These are phyloP conservation scores for Capsicum baccatum DNA, from an alignment of 257 asterid genomes.

Conservation along the genomic window DNA sequence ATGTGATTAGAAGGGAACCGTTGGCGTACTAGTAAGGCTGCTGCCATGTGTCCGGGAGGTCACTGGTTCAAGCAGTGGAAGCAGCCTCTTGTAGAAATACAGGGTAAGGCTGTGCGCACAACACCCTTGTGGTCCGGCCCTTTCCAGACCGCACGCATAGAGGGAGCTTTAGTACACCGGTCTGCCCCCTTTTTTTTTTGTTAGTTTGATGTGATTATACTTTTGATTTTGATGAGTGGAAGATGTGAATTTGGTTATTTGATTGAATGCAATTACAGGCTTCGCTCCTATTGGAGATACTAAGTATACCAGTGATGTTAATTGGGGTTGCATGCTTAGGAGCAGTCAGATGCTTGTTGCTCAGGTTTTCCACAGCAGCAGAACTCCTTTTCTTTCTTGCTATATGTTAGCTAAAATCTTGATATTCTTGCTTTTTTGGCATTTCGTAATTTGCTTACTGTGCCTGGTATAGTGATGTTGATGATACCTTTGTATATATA, in stretches of 20 bases:
- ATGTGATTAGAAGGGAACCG: not conserved
- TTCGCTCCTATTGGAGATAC: constrained; percentile 76
- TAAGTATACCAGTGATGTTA: constrained; percentile 80
- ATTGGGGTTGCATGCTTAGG: constrained; percentile 99
- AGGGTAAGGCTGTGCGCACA: too few relatives aligned
- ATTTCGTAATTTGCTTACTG: not conserved
- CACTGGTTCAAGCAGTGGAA: too few relatives aligned
- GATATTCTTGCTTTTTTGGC: not conserved
- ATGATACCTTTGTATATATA: constrained; percentile 34
- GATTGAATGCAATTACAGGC: constrained; percentile 50
- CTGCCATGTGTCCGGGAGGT: too few relatives aligned
- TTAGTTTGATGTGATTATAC: not conserved
- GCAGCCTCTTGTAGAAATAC: too few relatives aligned
- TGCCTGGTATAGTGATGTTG: not conserved
- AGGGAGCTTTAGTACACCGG: too few relatives aligned
- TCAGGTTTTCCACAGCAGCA: constrained; percentile 52
- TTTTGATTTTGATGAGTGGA: not conserved
- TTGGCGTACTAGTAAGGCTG: too few relatives aligned
- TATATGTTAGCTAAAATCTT: not conserved
- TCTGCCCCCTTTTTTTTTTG: too few relatives aligned
- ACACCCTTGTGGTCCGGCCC: too few relatives aligned
- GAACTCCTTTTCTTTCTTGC: not conserved
- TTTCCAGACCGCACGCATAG: too few relatives aligned
- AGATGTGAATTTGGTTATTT: constrained; percentile 19
- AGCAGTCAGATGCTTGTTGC: constrained; percentile 99